phyloP scores from a whole-genome alignment of 1,284 basidiomycete genomes.

The Cutaneotrichosporon mucoides region DNA sequence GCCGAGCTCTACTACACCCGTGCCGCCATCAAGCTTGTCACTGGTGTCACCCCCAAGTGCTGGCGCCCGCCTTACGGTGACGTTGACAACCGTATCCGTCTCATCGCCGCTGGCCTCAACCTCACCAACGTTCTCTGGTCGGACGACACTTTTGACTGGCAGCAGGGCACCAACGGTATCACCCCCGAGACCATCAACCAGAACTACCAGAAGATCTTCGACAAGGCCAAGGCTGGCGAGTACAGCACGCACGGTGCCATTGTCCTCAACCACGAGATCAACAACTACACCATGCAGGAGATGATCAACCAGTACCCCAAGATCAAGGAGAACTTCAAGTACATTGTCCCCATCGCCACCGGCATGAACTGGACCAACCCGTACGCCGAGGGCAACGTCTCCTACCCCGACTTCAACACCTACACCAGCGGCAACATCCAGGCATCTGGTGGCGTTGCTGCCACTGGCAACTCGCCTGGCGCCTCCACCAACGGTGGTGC shows the following conservation, averaged over 20 bases:
- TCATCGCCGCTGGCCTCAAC: slow-evolving; percentile 53
- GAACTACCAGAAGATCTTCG: slow-evolving; percentile 52
- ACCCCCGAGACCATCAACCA: slow-evolving; percentile 44
- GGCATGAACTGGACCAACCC: slow-evolving; percentile 50
- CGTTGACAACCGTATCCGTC: slow-evolving; percentile 55
- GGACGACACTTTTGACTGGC: slow-evolving; percentile 53
- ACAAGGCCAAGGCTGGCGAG: slow-evolving; percentile 42
- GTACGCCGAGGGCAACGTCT: slow-evolving; percentile 50
- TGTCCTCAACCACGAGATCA: slow-evolving; percentile 52
- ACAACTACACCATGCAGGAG: slow-evolving; percentile 48
- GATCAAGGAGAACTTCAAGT: slow-evolving; percentile 42
- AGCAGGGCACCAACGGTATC: slow-evolving; percentile 35
- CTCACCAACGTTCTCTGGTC: slow-evolving; percentile 54
- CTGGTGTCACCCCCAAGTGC: slow-evolving; percentile 53
- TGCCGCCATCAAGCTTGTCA: slow-evolving; percentile 53
- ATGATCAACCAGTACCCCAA: slow-evolving; percentile 37
- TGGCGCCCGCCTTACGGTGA: slow-evolving; percentile 54
- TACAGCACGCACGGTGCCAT: slow-evolving; percentile 47
- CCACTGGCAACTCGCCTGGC: background rate
- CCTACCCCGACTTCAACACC: slow-evolving; percentile 35
- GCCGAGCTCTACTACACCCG: slow-evolving; percentile 57
- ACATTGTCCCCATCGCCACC: slow-evolving; percentile 45
- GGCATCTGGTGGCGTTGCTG: background rate
- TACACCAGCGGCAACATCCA: slow-evolving; percentile 17
- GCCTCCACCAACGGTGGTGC: background rate